Percentiles rank a stretch among this genome's conserved stretches.
These are phyloP conservation scores for Pyrrhoderma lamaoense DNA, from an alignment of 1,284 basidiomycete genomes.

Conservation along the genomic window DNA sequence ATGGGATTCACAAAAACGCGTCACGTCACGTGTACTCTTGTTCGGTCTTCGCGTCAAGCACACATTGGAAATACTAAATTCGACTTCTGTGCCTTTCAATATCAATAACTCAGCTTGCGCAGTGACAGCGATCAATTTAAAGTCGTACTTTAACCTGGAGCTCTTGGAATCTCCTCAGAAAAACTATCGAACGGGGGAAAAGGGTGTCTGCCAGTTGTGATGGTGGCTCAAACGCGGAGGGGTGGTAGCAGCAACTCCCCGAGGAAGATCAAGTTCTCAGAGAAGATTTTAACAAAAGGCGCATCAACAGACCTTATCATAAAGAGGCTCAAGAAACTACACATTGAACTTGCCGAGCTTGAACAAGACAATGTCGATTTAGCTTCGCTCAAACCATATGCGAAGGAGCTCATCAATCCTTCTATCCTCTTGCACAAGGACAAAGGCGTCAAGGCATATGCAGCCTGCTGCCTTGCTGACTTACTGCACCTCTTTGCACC, in stretches of 20 bases:
- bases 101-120: no score
- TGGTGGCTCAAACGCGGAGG: conserved; percentile 51
- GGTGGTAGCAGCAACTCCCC: conserved; percentile 35
- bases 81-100: no score
- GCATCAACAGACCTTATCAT: conserved; percentile 69
- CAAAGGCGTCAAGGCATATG: conserved; percentile 87
- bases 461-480: conserved; percentile 93
- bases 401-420: conserved; percentile 75
- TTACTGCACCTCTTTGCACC: conserved; percentile 91
- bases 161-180: no score
- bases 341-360: conserved; percentile 73
- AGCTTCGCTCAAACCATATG: conserved; percentile 58
- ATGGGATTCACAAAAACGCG: no score
- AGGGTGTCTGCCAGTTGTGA: background rate
- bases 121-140: no score
- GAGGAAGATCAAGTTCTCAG: conserved; percentile 66
- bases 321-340: conserved; percentile 78
- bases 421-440: conserved; percentile 91
- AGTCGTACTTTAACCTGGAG: no score
- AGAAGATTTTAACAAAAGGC: conserved; percentile 64
- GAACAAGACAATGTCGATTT: conserved; percentile 87
- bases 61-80: no score
- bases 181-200: no score
- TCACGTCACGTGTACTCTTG: no score
- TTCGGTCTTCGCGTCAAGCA: no score